Evolutionary conservation across 352 stramenopile species (phyloP).

Genomic region (Phytopythium vexans): DNA sequence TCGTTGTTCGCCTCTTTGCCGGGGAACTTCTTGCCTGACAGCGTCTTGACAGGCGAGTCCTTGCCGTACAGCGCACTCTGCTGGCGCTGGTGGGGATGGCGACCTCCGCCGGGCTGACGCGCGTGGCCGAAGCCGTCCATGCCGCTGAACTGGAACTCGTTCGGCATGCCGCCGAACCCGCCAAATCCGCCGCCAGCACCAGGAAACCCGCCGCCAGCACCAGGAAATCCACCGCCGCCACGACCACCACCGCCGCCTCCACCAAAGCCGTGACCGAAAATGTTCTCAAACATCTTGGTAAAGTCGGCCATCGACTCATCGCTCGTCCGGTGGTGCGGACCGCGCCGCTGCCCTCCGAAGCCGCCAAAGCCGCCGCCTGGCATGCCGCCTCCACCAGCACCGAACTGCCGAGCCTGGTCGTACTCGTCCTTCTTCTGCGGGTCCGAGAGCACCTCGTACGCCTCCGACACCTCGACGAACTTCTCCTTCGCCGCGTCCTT

Average conservation of each 20-base stretch:
- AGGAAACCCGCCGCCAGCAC: conserved; percentile 18
- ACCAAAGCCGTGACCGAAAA: conserved; percentile 69
- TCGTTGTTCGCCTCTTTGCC: conserved; percentile 67
- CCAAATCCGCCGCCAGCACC: conserved; percentile 16
- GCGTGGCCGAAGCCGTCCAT: conserved; percentile 78
- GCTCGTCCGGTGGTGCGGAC: conserved; percentile 22
- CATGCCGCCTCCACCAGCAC: conserved; percentile 13
- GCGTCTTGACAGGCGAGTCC: conserved; percentile 47
- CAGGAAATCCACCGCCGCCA: conserved; percentile 26
- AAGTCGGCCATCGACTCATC: conserved; percentile 71
- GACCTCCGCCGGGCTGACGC: conserved; percentile 14
- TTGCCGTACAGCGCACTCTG: conserved; percentile 53
- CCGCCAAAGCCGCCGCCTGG: conserved; percentile 20
- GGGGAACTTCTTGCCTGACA: conserved; percentile 78
- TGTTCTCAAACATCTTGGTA: conserved; percentile 88
- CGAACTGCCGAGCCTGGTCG: conserved; percentile 69
- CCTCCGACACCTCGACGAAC: conserved; percentile 91
- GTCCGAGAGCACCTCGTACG: conserved; percentile 92
- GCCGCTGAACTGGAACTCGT: conserved; percentile 76
- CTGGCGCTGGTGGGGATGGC: conserved; percentile 13
- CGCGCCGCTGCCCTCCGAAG: conserved; percentile 16
- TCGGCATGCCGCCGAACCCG: conserved; percentile 33
- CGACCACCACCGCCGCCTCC: conserved; percentile 21
- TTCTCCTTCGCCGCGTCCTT: conserved; percentile 87
- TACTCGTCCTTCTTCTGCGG: conserved; percentile 87